A percentile compares a stretch with the other conserved stretches of the same genome.
These are phyloP conservation scores for Eremothecium sinecaudum DNA, from an alignment of 1,139 yeast species.

Conservation along the genomic window DNA sequence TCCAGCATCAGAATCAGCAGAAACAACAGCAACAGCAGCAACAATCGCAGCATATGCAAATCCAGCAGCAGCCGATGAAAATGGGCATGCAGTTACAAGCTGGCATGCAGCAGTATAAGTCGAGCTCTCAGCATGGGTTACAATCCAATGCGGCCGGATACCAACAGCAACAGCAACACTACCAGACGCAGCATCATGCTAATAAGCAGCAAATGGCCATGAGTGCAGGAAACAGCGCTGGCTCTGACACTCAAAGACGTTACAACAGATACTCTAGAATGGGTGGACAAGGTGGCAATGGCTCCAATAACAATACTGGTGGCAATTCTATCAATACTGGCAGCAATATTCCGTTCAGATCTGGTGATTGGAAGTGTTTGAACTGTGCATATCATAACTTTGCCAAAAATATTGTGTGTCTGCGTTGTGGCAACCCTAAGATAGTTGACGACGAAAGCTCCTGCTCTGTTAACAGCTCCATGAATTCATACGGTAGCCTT, in stretches of 20 bases:
- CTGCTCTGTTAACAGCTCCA: neutral
- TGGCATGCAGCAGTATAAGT: constrained; percentile 2
- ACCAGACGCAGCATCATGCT: constrained; percentile 4
- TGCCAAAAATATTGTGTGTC: constrained; percentile 80
- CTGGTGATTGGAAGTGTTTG: constrained; percentile 94
- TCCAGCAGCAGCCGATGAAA: constrained; percentile 13
- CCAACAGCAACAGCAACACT: constrained; percentile 6
- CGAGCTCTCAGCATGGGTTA: neutral
- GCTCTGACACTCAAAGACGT: constrained; percentile 2
- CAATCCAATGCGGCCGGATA: constrained; percentile 1
- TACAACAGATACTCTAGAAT: constrained; percentile 6
- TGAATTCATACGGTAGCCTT: neutral
- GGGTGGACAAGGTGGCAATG: constrained; percentile 11
- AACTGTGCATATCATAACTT: constrained; percentile 83
- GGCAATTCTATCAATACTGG: constrained; percentile 6
- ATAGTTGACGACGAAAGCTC: constrained; percentile 7
- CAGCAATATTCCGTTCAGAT: constrained; percentile 69
- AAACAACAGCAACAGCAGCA: constrained; percentile 12
- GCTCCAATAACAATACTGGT: constrained; percentile 11
- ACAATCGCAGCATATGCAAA: constrained; percentile 11
- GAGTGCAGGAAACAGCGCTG: neutral
- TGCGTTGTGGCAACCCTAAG: constrained; percentile 80
- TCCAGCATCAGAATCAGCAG: constrained; percentile 8
- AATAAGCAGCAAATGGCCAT: constrained; percentile 2
- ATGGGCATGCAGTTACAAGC: constrained; percentile 8